A percentile compares a stretch with the other conserved stretches of the same genome.
phyloP scores from a whole-genome alignment of 2,329 filamentous ascomycete species.

The Cladorrhinum sp. region DNA sequence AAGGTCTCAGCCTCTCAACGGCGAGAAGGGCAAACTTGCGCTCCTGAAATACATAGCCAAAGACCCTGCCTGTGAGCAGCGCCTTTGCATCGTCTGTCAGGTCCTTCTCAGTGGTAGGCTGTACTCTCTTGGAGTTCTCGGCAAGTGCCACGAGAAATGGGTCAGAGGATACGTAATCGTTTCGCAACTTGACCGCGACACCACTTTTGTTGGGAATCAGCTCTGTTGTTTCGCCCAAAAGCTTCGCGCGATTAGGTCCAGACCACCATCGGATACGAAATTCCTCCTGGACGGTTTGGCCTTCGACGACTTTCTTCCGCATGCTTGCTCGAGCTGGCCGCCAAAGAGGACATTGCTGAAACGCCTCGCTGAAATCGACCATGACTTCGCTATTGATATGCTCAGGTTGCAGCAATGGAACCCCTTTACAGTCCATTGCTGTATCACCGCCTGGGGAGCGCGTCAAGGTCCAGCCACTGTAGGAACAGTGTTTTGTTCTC shows the following conservation, averaged over 20 bases:
- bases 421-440: constrained; percentile 5
- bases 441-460: constrained; percentile 5
- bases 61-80: constrained; percentile 9
- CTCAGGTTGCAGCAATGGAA: constrained; percentile 7
- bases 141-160: constrained; percentile 5
- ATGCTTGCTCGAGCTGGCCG: neutral
- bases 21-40: constrained; percentile 14
- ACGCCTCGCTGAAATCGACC: constrained; percentile 18
- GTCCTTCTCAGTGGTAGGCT: constrained; percentile 5
- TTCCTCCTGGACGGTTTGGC: constrained; percentile 8
- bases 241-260: neutral
- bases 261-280: constrained; percentile 17
- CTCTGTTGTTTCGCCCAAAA: constrained; percentile 11
- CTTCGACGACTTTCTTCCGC: neutral
- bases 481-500: constrained; percentile 7
- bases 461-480: constrained; percentile 12
- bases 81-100: constrained; percentile 4
- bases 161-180: constrained; percentile 15
- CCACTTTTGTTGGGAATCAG: constrained; percentile 13
- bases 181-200: constrained; percentile 9
- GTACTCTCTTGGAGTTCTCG: constrained; percentile 9
- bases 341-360: constrained; percentile 13
- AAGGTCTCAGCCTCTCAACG: constrained; percentile 4
- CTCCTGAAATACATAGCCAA: constrained; percentile 16
- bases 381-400: constrained; percentile 19